Conservation (phyloP, 495 filamentous ascomycete species). For the Tetracladium setigerum region DNA sequence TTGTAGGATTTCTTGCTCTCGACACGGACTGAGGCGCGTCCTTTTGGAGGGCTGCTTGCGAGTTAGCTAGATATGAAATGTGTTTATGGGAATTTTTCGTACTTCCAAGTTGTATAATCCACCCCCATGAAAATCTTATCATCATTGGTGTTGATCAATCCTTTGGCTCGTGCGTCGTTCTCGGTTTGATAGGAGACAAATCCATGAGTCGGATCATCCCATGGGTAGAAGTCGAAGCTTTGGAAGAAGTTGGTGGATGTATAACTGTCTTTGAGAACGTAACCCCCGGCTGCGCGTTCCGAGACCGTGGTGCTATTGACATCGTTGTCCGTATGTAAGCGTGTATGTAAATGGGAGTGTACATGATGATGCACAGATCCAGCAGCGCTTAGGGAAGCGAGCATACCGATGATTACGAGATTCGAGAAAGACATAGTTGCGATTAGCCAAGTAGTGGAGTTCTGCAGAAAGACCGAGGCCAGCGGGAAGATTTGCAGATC, state of each 20-base stretch:
- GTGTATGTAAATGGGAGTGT: too few relatives aligned
- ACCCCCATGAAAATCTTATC: constrained; percentile 49
- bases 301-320: too few relatives aligned
- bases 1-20: constrained; percentile 60
- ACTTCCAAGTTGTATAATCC: constrained; percentile 35
- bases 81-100: constrained; percentile 27
- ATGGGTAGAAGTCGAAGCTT: constrained; percentile 45
- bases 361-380: too few relatives aligned
- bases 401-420: too few relatives aligned
- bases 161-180: constrained; percentile 30
- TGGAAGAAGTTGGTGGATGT: constrained; percentile 38
- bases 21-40: constrained; percentile 64
- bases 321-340: too few relatives aligned
- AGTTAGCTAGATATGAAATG: too few relatives aligned
- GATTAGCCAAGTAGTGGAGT: too few relatives aligned
- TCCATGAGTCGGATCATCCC: constrained; percentile 59
- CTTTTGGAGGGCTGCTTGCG: constrained; percentile 25
- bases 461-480: too few relatives aligned
- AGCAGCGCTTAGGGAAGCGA: too few relatives aligned
- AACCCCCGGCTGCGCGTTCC: constrained; percentile 12
- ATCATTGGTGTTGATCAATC: constrained; percentile 37
- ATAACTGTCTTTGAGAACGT: constrained; percentile 12
- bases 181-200: constrained; percentile 52
- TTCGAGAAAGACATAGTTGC: too few relatives aligned
- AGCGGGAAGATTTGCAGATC: too few relatives aligned